Evolutionary conservation across 768 basidiomycete genomes (phyloP).

Genomic region (Boletus rubescentipes): DNA sequence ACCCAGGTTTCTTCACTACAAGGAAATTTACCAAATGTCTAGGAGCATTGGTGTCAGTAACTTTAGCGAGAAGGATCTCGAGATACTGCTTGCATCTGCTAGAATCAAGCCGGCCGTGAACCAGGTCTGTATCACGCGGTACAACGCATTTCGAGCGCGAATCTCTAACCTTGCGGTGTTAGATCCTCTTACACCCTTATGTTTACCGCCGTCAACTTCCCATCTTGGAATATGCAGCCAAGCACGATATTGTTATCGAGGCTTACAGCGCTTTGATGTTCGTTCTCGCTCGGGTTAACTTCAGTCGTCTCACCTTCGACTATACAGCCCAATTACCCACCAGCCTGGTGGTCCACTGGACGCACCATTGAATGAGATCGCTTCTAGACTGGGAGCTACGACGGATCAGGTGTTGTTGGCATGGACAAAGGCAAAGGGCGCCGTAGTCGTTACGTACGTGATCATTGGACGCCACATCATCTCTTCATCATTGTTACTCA

Average conservation of each 20-base stretch:
- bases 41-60: conserved; percentile 78
- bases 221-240: conserved; percentile 54
- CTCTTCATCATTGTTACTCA: not conserved
- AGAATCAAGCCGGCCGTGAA: conserved; percentile 67
- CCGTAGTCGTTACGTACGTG: conserved; percentile 61
- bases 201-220: conserved; percentile 53
- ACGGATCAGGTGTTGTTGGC: conserved; percentile 71
- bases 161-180: not conserved
- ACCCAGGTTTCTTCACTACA: not conserved
- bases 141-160: not conserved
- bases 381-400: conserved; percentile 48
- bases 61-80: conserved; percentile 55
- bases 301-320: not conserved
- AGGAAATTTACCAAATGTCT: not conserved
- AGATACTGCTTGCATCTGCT: conserved; percentile 54
- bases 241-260: conserved; percentile 65
- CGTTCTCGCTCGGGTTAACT: conserved; percentile 14
- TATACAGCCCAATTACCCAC: conserved; percentile 56
- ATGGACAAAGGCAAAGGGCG: conserved; percentile 71
- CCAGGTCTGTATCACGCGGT: conserved; percentile 46
- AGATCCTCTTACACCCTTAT: conserved; percentile 77
- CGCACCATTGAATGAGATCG: conserved; percentile 53
- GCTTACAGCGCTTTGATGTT: conserved; percentile 70
- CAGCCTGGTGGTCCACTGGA: conserved; percentile 67
- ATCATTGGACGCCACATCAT: not conserved